A percentile compares a stretch with the other conserved stretches of the same genome.
Conservation (phyloP, 2,329 filamentous ascomycete species). For the Plenodomus tracheiphilus region DNA sequence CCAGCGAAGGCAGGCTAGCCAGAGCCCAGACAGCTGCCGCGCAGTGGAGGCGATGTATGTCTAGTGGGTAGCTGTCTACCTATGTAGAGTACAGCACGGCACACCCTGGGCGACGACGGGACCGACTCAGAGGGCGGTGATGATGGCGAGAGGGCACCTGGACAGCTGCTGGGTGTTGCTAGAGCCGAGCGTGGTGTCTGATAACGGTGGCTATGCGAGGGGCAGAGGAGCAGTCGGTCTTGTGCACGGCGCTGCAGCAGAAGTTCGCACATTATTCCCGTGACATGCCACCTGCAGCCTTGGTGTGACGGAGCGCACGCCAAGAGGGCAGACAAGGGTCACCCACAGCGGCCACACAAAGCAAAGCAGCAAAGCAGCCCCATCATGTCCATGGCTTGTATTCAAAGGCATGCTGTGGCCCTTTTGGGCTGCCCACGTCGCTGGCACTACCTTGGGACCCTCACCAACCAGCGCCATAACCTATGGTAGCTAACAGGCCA, state of each 20-base stretch:
- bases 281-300: constrained; percentile 1
- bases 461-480: too few species aligned
- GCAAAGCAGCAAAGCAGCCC: too few species aligned
- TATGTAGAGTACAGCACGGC: too few species aligned
- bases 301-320: constrained; percentile 7
- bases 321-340: constrained; percentile 16
- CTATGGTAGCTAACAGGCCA: too few species aligned
- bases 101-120: not conserved
- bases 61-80: too few species aligned
- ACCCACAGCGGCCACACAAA: constrained; percentile 8
- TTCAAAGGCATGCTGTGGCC: not conserved
- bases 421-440: not conserved
- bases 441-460: not conserved
- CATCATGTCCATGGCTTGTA: too few species aligned
- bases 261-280: not conserved
- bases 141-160: not conserved
- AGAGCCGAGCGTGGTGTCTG: not conserved
- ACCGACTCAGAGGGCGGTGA: not conserved
- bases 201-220: not conserved
- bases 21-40: constrained; percentile 14
- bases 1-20: constrained; percentile 14
- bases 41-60: constrained; percentile 4
- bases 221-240: constrained; percentile 4
- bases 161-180: not conserved
- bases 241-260: constrained; percentile 1